A percentile compares a stretch with the other conserved stretches of the same genome.
phyloP scores from a whole-genome alignment of 148 eudicot genomes.

The Vaccinium darrowii region DNA sequence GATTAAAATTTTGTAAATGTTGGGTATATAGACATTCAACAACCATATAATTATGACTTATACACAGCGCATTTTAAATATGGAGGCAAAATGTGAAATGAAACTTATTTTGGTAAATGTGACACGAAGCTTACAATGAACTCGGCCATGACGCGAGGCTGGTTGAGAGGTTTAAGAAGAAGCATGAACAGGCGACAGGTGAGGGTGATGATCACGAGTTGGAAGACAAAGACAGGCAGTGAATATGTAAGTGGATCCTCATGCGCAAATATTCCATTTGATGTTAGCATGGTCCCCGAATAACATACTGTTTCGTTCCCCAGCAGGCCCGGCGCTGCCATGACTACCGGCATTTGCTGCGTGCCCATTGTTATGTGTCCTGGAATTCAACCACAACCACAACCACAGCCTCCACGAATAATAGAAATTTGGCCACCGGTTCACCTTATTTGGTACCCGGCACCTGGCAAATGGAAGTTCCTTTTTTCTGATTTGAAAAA shows the following conservation, averaged over 20 bases:
- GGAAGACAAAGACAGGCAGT: constrained; percentile 25
- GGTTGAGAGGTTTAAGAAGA: constrained; percentile 24
- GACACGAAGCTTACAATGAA: constrained; percentile 14
- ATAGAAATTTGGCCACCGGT: neutral
- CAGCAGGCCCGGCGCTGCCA: constrained; percentile 14
- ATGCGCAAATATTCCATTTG: constrained; percentile 28
- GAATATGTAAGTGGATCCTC: constrained; percentile 28
- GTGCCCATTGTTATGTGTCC: neutral
- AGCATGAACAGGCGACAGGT: constrained; percentile 23
- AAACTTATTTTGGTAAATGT: neutral
- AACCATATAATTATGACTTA: neutral
- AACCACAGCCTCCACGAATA: neutral
- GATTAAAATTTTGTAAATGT: neutral
- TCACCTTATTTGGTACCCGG: neutral
- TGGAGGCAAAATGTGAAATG: neutral
- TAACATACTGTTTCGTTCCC: constrained; percentile 18
- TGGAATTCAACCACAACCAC: neutral
- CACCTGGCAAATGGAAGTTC: neutral
- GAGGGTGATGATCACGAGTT: constrained; percentile 13
- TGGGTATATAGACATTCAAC: neutral
- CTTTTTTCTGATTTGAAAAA: neutral
- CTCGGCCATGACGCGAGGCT: constrained; percentile 27
- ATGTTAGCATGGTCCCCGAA: constrained; percentile 18
- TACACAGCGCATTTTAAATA: neutral
- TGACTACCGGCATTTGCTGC: constrained; percentile 9